Base-by-base conservation (phyloP, 106 monocot genomes). In the Agapanthus africanus region DNA sequence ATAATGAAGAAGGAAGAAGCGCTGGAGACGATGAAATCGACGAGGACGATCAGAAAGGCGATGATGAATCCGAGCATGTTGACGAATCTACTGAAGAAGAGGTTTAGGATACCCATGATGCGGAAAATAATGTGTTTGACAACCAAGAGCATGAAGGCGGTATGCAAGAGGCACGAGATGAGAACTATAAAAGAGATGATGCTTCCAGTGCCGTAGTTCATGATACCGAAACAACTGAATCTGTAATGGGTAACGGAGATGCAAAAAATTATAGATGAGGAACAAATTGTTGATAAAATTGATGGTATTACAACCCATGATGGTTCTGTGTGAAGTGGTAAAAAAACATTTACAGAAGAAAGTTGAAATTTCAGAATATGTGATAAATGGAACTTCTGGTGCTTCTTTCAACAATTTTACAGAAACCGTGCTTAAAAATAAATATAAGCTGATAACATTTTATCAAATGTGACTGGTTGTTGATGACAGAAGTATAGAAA, bases 171-270 rank as follows among this genome's bases (percentile, higher is more conserved):
- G 83, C 85, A 41, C 57, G 85, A 35, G 85, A 90, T 75, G 83
- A 86, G 65, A 83, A 68, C 67, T 86, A 83, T 28, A 78, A 78
- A 59, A 68, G 76, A 56, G 90, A 90, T 63, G 78, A 90, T 71
- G 82, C 68, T 73, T 77, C 89, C 1, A 82, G 85, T 72, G 80
- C 85, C 27, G 89, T 89, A 26, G 44, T 63, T 71, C 82, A 77
- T 64, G 82, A 88, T 33, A 13, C 75, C 26, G 68, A 74, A 26
- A 52, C 63, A 15, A 37, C 62, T 18, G 73, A 80, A 35, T 37
- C 65, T 4, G 71, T 54, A 33, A 28, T 35, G 34, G 65, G 51
- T 25, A 59, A 34, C 21, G 2, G 13, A 8, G 39, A 40, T 59
- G 67, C 59, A 27, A 32, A 62, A 18, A 21, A 25, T 23, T 31